Conservation (phyloP, 75 land plant species). For the Sequoia sempervirens region DNA sequence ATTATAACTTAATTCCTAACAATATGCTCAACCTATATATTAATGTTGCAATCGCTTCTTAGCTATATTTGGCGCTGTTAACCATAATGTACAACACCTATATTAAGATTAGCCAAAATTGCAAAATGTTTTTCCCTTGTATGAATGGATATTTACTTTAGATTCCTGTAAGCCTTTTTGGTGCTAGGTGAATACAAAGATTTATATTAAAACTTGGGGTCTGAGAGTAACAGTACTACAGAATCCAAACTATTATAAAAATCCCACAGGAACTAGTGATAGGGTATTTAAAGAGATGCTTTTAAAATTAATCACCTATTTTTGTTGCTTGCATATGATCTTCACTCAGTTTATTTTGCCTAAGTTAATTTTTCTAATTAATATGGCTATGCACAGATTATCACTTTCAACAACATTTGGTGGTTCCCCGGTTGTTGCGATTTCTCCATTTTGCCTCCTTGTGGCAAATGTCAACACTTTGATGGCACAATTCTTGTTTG, state of each 20-base stretch:
- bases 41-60: too few relatives aligned
- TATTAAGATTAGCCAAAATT: too few relatives aligned
- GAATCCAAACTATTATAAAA: background rate
- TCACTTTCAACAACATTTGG: constrained; percentile 53
- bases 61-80: too few relatives aligned
- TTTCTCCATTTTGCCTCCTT: constrained; percentile 41
- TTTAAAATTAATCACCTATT: background rate
- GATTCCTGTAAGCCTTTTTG: too few relatives aligned
- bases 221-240: too few relatives aligned
- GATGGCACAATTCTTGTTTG: constrained; percentile 50
- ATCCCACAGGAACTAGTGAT: background rate
- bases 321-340: background rate
- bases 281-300: too few relatives aligned
- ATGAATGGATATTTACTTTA: too few relatives aligned
- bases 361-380: background rate
- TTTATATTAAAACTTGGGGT: too few relatives aligned
- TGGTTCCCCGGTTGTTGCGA: constrained; percentile 42
- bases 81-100: too few relatives aligned
- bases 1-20: too few relatives aligned
- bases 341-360: background rate
- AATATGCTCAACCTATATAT: too few relatives aligned
- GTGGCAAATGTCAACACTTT: constrained; percentile 50
- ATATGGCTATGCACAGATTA: constrained; percentile 17
- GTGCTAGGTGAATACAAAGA: background rate
- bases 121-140: too few relatives aligned